Base-by-base conservation (phyloP, 1,284 basidiomycete species). In the Vanrija pseudolonga region DNA sequence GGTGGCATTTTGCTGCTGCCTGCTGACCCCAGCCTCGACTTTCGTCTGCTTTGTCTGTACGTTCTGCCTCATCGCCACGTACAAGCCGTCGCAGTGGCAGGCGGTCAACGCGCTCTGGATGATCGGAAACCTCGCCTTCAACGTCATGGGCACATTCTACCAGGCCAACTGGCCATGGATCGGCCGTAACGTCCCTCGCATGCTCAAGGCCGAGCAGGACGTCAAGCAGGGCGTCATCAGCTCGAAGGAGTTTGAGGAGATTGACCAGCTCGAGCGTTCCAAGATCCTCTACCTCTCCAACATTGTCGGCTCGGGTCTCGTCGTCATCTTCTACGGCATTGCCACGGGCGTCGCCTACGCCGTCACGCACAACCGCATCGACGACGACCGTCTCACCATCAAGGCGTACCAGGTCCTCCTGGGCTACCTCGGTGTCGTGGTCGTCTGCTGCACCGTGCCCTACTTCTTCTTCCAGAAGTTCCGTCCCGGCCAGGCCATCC, bases 401-500 rank as follows among this genome's bases (percentile, higher is more conserved):
- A 41, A 55, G 9, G 44, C 50, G 7, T 61, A 56, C 42, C 47
- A 48, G 11, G 50, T 55, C 0, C 43, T 61, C 14, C 37, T 61
- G 36, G 60, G 56, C 15, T 58, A 55, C 47, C 53, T 58, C 36
- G 47, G 46, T 9, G 56, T 42, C 9, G 41, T 56, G 18, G 53
- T 48, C 14, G 45, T 61, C 14, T 4, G 55, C 26, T 44, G 39
- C 17, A 54, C 50, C 18, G 38, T 54, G 7, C 60, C 60, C 14
- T 61, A 40, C 39, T 61, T 61, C 56, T 18, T 56, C 37, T 24
- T 50, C 22, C 36, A 50, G 26, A 58, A 61, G 48, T 42, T 53
- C 37, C 53, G 60, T 11, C 60, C 60, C 4, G 60, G 60, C 17
- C 60, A 61, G 50, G 41, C 56, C 38, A 15, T 61, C 4, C 60